A percentile compares a stretch with the other conserved stretches of the same genome.
Evolutionary conservation across 2,329 filamentous ascomycete species (phyloP).

Genomic region (Xylariaceae sp.): DNA sequence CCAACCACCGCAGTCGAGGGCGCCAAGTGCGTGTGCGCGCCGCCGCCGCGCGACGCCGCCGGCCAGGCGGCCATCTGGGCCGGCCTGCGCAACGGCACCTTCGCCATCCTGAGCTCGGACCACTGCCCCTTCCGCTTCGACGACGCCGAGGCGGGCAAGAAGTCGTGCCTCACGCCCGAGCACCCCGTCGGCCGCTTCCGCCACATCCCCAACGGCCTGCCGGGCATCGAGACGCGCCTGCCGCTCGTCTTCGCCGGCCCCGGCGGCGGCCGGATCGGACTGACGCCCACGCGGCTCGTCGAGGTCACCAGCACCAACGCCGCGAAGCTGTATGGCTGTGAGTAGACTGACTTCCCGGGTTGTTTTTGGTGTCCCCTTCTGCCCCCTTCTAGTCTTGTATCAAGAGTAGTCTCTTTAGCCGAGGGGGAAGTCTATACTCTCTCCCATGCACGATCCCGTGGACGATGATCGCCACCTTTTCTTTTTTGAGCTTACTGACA

Average conservation of each 20-base stretch:
- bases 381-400: too few species aligned
- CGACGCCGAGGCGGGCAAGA: slow-evolving; percentile 38
- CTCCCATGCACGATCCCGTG: too few species aligned
- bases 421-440: too few species aligned
- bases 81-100: slow-evolving; percentile 42
- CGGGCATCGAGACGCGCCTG: slow-evolving; percentile 50
- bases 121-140: slow-evolving; percentile 44
- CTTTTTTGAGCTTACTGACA: too few species aligned
- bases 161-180: slow-evolving; percentile 35
- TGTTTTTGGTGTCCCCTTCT: too few species aligned
- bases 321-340: slow-evolving; percentile 51
- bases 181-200: slow-evolving; percentile 41
- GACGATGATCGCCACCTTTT: too few species aligned
- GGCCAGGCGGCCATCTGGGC: slow-evolving; percentile 45
- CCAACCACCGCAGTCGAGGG: too few species aligned
- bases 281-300: slow-evolving; percentile 43
- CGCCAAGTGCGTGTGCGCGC: slow-evolving; percentile 47
- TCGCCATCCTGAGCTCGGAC: slow-evolving; percentile 37
- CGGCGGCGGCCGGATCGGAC: slow-evolving; percentile 19
- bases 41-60: slow-evolving; percentile 38
- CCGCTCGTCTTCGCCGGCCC: slow-evolving; percentile 34
- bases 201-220: slow-evolving; percentile 51
- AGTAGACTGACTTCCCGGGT: too few species aligned
- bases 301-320: slow-evolving; percentile 47
- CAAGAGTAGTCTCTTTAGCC: too few species aligned